These are phyloP conservation scores for Astragalus membranaceus DNA, from an alignment of 306 rosid genomes.

Conservation along the genomic window DNA sequence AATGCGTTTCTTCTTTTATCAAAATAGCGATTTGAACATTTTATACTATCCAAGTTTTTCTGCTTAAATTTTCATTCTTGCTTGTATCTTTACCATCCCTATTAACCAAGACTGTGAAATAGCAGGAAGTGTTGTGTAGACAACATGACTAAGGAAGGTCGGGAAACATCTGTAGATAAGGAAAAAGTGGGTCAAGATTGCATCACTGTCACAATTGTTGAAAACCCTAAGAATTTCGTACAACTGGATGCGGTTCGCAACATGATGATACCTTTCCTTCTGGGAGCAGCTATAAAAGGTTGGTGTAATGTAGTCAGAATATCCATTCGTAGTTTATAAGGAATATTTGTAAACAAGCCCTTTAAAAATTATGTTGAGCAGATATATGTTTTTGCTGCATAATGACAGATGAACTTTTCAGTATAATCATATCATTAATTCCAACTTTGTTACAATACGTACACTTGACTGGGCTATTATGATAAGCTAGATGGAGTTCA, in stretches of 20 bases:
- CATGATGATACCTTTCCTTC: constrained; percentile 61
- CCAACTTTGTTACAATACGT: neutral
- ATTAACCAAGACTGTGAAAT: constrained; percentile 37
- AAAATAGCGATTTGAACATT: neutral
- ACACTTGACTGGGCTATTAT: neutral
- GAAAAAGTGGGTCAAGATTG: constrained; percentile 38
- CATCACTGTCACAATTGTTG: constrained; percentile 48
- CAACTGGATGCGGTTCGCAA: constrained; percentile 51
- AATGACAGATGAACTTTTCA: constrained; percentile 7
- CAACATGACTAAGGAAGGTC: constrained; percentile 21
- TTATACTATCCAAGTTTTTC: neutral
- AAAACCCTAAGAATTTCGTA: constrained; percentile 34
- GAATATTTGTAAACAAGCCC: neutral
- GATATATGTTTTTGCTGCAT: neutral
- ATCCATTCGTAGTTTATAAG: neutral
- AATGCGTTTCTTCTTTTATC: neutral
- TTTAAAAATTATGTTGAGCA: neutral
- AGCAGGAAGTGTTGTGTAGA: constrained; percentile 52
- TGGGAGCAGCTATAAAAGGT: constrained; percentile 71
- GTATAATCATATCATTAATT: neutral
- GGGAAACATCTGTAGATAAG: constrained; percentile 10
- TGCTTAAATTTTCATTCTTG: constrained; percentile 3
- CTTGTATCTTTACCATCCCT: constrained; percentile 24
- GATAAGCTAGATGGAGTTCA: neutral
- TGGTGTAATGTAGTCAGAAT: constrained; percentile 20